These are phyloP conservation scores for Thermothelomyces thermophilus DNA, from an alignment of 2,329 filamentous ascomycete species.

Conservation along the genomic window DNA sequence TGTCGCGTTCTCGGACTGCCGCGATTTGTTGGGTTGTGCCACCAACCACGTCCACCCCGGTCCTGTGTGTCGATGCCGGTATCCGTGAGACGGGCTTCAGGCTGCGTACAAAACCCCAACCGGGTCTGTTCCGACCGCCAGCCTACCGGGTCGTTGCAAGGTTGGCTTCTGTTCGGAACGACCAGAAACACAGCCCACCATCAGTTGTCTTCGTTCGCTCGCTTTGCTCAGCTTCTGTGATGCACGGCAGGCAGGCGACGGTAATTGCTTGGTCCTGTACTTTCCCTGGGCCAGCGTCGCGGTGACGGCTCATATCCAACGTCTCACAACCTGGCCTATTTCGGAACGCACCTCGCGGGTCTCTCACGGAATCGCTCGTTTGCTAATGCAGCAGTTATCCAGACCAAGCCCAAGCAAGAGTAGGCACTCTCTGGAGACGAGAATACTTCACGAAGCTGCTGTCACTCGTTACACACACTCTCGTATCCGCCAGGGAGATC, in stretches of 20 bases:
- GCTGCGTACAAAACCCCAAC: slow-evolving; percentile 17
- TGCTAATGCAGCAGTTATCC: slow-evolving; percentile 20
- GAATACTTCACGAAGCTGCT: slow-evolving; percentile 3
- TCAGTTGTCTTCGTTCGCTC: neutral
- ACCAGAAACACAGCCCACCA: neutral
- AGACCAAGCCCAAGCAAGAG: slow-evolving; percentile 9
- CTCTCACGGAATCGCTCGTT: slow-evolving; percentile 9
- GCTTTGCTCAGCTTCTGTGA: neutral
- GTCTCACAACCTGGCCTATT: slow-evolving; percentile 2
- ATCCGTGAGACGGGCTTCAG: slow-evolving; percentile 19
- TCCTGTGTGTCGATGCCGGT: slow-evolving; percentile 17
- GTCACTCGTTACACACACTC: slow-evolving; percentile 24
- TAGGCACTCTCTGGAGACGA: slow-evolving; percentile 1
- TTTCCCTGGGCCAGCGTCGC: neutral
- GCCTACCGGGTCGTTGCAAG: slow-evolving; percentile 1
- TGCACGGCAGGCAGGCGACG: neutral
- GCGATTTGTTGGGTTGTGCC: slow-evolving; percentile 1
- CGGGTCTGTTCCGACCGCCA: slow-evolving; percentile 8
- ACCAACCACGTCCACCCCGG: too few species aligned
- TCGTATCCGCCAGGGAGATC: slow-evolving; percentile 18
- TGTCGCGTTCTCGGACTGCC: neutral
- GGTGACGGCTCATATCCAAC: neutral
- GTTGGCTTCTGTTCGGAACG: neutral
- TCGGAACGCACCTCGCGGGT: neutral
- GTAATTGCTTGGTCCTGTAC: slow-evolving; percentile 3